Base-by-base conservation (phyloP, 192 early-diverging fungal genomes). In the Paraglomus occultum region DNA sequence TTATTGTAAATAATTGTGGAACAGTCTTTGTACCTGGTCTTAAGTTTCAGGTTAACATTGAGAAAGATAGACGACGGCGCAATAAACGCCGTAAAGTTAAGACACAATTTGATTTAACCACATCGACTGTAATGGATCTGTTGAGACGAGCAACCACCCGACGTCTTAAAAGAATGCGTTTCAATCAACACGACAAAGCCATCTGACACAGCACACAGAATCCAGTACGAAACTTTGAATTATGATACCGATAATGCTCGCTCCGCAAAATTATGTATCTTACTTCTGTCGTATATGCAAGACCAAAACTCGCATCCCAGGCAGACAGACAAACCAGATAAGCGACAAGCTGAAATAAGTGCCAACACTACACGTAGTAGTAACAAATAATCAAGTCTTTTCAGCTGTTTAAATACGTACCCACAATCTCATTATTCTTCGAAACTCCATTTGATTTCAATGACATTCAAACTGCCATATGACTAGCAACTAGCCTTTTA, bases 1-100 rank as follows among this genome's bases (percentile, higher is more conserved):
- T 45, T 76, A 73, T 22, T 83, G 81, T 55, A 60, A 66, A n/a
- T 18, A 70, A 75, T 64, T 83, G 81, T 51, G 78, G 78, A 8
- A 76, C 70, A 38, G 72, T 83, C 51, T 83, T 83, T 65, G 73
- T 76, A 2, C 76, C 76, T 2, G 81, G 81, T 8, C 11, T 83
- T 23, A 83, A 80, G 39, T 69, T 64, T 22, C 66, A 66, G 31
- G 73, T 83, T 38, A 50, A 71, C 50, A 40, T 80, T 23, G 70
- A 55, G 8, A 53, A 65, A 43, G 64, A 70, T 45, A 74, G 39
- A 43, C 54, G 72, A 44, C 74, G 72, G 51, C 48, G 50, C 3
- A 14, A 9, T 3, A 71, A 59, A n/a, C 31, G 55, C 22, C 58
- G 49, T 23, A 73, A 60, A 44, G 63, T 51, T 8, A 79, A 79